phyloP scores from a whole-genome alignment of 306 rosid species.

The Amphicarpaea edgeworthii region DNA sequence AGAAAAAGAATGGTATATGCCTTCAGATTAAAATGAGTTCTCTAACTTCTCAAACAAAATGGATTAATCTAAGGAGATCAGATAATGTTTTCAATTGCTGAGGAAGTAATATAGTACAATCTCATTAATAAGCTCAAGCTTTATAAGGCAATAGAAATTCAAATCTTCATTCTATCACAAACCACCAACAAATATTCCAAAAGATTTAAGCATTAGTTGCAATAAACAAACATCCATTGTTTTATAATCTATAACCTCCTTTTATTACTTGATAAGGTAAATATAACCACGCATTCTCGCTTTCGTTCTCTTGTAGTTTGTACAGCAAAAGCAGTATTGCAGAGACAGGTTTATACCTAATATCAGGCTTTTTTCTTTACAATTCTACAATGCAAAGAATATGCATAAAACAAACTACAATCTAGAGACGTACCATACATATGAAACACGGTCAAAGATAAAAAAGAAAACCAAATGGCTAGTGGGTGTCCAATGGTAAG shows the following conservation, averaged over 20 bases:
- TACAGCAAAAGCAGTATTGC: conserved; percentile 1
- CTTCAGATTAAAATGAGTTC: conserved; percentile 18
- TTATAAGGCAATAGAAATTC: conserved; percentile 3
- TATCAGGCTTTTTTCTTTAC: neutral
- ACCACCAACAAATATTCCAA: conserved; percentile 6
- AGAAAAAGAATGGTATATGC: conserved; percentile 5
- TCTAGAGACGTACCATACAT: conserved; percentile 70
- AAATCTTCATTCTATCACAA: conserved; percentile 11
- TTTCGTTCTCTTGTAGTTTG: conserved; percentile 14
- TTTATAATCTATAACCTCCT: conserved; percentile 15
- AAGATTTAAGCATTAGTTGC: conserved; percentile 6
- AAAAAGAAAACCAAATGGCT: conserved; percentile 81
- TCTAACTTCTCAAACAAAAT: conserved; percentile 19
- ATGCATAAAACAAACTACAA: conserved; percentile 28
- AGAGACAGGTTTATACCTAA: neutral
- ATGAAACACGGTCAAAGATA: conserved; percentile 82
- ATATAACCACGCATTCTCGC: neutral
- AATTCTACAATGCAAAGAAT: conserved; percentile 32
- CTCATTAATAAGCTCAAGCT: conserved; percentile 12
- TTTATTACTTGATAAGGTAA: conserved; percentile 3
- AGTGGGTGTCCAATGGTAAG: conserved; percentile 71
- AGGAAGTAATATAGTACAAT: conserved; percentile 21
- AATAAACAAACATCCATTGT: neutral
- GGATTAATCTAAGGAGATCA: conserved; percentile 19
- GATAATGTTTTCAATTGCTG: conserved; percentile 18